Evolutionary conservation across 108 stramenopile species (phyloP), one percentile per base, ranked within the genome.

Genomic region (Conticribra guillardii): DNA sequence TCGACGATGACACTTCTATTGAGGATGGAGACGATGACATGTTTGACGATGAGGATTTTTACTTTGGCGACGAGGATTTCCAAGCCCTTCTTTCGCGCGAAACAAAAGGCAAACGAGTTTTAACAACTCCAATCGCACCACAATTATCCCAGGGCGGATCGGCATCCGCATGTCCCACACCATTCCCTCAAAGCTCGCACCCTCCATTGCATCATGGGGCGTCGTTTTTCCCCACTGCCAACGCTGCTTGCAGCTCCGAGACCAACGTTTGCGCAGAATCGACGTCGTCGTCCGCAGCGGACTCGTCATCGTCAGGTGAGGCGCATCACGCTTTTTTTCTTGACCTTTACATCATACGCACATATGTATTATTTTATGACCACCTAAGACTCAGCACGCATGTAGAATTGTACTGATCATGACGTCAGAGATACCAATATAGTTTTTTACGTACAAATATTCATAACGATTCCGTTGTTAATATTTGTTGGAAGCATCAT

Each of bases 41-140:
- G 69, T 78, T 78, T 27, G 76, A 80, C 54, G 79, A 80, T 47
- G 74, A 80, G 54, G 79, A 58, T 3, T 80, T 80, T 30, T 75
- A 63, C 26, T 80, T 80, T 50, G 79, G 79, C n/a, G 79, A 80
- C 34, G 79, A 80, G 47, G 79, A 80, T 52, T 70, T 78, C 51
- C 69, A 69, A 52, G 62, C 76, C 9, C 58, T 78, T 4, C 62
- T 78, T 31, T 70, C 76, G 8, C 69, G 67, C n/a, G 52, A 70
- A 4, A 54, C 76, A 16, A 64, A 59, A 34, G 75, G 56, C 23
- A 21, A 27, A 23, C 52, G 54, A 32, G 31, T 49, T 24, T 19
- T 33, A 18, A 44, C n/a, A 2, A 53, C 22, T 28, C 61, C 17
- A 31, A 46, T 62, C 44, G 30, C 64, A 22, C 52, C 52, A 45